Evolutionary conservation across 495 filamentous ascomycete species (phyloP).

Genomic region (Parathielavia appendiculata): DNA sequence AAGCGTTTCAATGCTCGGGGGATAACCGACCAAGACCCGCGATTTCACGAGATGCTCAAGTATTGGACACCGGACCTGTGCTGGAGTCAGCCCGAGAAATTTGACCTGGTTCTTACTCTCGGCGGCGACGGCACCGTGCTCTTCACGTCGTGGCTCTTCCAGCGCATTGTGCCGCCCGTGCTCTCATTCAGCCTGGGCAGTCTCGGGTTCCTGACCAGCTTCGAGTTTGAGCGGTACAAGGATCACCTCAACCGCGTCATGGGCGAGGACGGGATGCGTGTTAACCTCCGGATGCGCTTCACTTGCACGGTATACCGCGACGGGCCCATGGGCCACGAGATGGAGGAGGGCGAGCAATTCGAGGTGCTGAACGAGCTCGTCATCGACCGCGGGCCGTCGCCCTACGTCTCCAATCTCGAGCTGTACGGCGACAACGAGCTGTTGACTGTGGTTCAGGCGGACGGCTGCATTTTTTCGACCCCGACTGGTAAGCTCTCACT

Average conservation of each 20-base stretch:
- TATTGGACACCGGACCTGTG: constrained; percentile 97
- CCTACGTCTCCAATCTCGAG: constrained; percentile 95
- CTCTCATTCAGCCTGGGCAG: constrained; percentile 85
- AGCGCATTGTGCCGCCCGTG: constrained; percentile 84
- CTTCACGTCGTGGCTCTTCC: constrained; percentile 91
- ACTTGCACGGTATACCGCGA: constrained; percentile 89
- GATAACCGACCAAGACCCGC: constrained; percentile 63
- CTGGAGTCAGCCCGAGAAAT: constrained; percentile 81
- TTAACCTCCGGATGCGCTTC: constrained; percentile 95
- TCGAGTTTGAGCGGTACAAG: constrained; percentile 80
- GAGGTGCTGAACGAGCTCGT: constrained; percentile 97
- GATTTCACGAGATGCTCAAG: constrained; percentile 70
- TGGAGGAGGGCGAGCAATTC: constrained; percentile 78
- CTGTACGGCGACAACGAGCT: constrained; percentile 90
- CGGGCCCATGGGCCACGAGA: constrained; percentile 41
- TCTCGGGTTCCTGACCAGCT: constrained; percentile 88
- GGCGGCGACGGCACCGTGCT: constrained; percentile 91
- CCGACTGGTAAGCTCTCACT: constrained; percentile 63
- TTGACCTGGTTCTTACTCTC: constrained; percentile 86
- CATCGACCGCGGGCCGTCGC: constrained; percentile 91
- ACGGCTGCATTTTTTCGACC: constrained; percentile 95
- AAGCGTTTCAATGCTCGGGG: constrained; percentile 78
- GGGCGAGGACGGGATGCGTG: constrained; percentile 88
- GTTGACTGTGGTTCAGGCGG: constrained; percentile 89
- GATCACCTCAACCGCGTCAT: constrained; percentile 76